A percentile compares a stretch with the other conserved stretches of the same genome.
Conservation (phyloP, 164 flowering plant species). For the Tinospora cordifolia region DNA sequence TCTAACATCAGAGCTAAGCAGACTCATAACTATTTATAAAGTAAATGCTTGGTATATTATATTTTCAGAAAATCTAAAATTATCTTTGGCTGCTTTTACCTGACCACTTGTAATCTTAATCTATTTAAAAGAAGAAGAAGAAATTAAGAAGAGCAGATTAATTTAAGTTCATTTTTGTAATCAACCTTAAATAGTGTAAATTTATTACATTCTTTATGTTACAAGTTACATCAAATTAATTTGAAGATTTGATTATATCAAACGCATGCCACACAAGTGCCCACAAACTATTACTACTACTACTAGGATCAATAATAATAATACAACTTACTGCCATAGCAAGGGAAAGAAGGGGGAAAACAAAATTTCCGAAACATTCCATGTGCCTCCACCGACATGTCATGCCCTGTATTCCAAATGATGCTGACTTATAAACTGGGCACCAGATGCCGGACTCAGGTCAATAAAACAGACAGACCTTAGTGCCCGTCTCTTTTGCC, state of each 20-base stretch:
- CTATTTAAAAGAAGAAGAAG: too few relatives aligned
- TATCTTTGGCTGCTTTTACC: too few relatives aligned
- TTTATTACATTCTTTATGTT: not conserved
- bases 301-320: too few relatives aligned
- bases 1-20: too few relatives aligned
- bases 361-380: not conserved
- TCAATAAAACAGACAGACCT: constrained; percentile 1
- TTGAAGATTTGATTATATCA: not conserved
- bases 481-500: constrained; percentile 2
- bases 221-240: not conserved
- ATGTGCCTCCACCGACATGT: constrained; percentile 2
- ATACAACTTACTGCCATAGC: not conserved
- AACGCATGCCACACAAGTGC: not conserved
- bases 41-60: too few relatives aligned
- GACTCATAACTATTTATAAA: too few relatives aligned
- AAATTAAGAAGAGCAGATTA: too few relatives aligned
- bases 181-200: not conserved
- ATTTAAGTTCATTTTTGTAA: too few relatives aligned
- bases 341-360: not conserved
- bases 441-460: not conserved
- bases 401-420: not conserved
- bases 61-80: too few relatives aligned
- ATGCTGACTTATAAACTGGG: not conserved
- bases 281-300: too few relatives aligned
- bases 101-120: too few relatives aligned